Conservation (phyloP, 805 yeast species). For the Cyberlindnera galapagoensis region DNA sequence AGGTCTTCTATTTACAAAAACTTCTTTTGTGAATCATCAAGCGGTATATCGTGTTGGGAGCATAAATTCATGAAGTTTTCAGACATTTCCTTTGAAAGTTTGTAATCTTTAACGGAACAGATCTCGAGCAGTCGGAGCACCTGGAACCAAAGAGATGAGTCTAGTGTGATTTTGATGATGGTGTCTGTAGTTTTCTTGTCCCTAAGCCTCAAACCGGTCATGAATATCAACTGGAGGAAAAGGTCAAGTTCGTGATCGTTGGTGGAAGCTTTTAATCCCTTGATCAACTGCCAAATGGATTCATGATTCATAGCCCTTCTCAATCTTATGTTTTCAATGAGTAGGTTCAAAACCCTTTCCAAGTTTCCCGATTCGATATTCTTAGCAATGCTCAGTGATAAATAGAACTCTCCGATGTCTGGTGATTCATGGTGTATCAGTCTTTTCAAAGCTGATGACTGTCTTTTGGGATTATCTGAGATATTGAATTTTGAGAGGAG, state of each 20-base stretch:
- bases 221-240: constrained; percentile 3
- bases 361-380: constrained; percentile 2
- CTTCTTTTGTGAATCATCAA: too few relatives aligned
- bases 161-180: constrained; percentile 1
- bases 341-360: constrained; percentile 3
- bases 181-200: constrained; percentile 1
- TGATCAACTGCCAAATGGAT: constrained; percentile 8
- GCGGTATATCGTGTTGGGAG: too few relatives aligned
- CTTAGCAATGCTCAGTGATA: constrained; percentile 12
- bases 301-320: constrained; percentile 7
- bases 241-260: neutral
- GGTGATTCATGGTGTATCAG: constrained; percentile 1
- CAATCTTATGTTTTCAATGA: constrained; percentile 3
- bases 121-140: constrained; percentile 5
- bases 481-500: constrained; percentile 7
- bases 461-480: constrained; percentile 6
- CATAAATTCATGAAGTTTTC: too few relatives aligned
- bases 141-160: constrained; percentile 13
- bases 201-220: constrained; percentile 1
- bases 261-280: neutral
- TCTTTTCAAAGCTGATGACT: constrained; percentile 2
- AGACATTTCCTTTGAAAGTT: too few relatives aligned
- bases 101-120: constrained; percentile 1
- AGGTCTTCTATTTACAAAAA: too few relatives aligned
- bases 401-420: constrained; percentile 12